Evolutionary conservation across 345 rosid genomes (phyloP).

Genomic region (Salix brachista): DNA sequence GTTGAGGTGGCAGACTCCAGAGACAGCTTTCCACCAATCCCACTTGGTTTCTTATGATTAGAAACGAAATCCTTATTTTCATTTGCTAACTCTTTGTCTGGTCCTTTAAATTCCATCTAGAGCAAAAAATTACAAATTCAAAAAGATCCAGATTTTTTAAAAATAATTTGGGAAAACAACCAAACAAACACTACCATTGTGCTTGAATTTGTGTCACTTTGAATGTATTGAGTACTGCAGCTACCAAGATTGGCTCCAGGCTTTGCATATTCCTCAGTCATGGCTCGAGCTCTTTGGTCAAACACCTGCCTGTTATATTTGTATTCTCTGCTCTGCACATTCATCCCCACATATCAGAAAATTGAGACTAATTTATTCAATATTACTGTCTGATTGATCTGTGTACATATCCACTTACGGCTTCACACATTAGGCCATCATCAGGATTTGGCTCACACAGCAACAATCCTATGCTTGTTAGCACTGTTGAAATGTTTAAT

Average conservation of each 20-base stretch:
- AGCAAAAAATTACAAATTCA: constrained; percentile 1
- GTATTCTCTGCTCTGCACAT: constrained; percentile 69
- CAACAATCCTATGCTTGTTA: constrained; percentile 63
- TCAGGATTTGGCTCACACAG: constrained; percentile 80
- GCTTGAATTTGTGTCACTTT: constrained; percentile 19
- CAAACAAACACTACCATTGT: constrained; percentile 14
- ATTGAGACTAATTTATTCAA: background rate
- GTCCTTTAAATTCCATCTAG: constrained; percentile 38
- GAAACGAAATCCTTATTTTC: constrained; percentile 21
- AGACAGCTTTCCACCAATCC: constrained; percentile 36
- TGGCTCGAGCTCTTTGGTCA: constrained; percentile 58
- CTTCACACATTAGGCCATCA: constrained; percentile 82
- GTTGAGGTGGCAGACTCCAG: constrained; percentile 33
- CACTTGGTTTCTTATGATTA: constrained; percentile 19
- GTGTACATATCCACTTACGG: constrained; percentile 41
- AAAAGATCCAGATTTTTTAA: background rate
- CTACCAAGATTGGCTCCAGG: constrained; percentile 34
- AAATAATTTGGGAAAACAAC: background rate
- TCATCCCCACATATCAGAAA: constrained; percentile 14
- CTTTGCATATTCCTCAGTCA: constrained; percentile 67
- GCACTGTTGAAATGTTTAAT: constrained; percentile 69
- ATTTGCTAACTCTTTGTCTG: constrained; percentile 19
- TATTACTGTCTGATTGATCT: background rate
- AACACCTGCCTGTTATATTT: constrained; percentile 73
- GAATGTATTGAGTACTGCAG: constrained; percentile 20